phyloP scores from a whole-genome alignment of 2,329 filamentous ascomycete species.

The Thermothelomyces thermophilus region DNA sequence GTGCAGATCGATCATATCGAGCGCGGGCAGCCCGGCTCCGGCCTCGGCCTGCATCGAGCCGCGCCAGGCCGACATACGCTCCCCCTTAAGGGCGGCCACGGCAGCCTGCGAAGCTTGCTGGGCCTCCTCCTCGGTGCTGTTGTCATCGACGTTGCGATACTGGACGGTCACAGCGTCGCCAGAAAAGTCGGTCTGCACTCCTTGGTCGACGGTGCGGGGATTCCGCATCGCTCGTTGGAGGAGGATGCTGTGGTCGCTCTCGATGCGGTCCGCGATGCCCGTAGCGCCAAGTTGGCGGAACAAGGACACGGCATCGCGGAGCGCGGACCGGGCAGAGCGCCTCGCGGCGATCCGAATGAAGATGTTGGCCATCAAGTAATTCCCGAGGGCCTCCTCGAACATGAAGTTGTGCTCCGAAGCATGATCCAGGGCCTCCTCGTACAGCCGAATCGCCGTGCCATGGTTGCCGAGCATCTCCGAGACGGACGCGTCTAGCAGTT shows the following conservation, averaged over 20 bases:
- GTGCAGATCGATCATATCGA: constrained; percentile 78
- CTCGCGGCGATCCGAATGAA: constrained; percentile 59
- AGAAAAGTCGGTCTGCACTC: constrained; percentile 65
- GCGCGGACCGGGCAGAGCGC: constrained; percentile 60
- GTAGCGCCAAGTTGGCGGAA: constrained; percentile 63
- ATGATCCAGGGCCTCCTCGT: constrained; percentile 68
- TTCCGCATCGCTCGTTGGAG: constrained; percentile 56
- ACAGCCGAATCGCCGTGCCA: constrained; percentile 53
- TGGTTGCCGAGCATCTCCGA: constrained; percentile 55
- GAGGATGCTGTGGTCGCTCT: constrained; percentile 60
- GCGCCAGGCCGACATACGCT: constrained; percentile 57
- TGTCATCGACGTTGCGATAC: constrained; percentile 43
- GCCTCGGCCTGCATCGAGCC: constrained; percentile 53
- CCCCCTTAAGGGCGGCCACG: constrained; percentile 47
- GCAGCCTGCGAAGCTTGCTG: constrained; percentile 38
- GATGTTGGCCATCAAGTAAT: constrained; percentile 67
- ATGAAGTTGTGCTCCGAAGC: constrained; percentile 58
- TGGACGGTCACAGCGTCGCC: constrained; percentile 47
- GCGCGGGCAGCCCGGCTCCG: constrained; percentile 59
- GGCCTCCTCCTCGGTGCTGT: constrained; percentile 38
- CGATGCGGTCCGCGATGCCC: constrained; percentile 62
- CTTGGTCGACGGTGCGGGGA: constrained; percentile 53
- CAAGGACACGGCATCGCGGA: constrained; percentile 60
- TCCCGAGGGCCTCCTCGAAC: constrained; percentile 66
- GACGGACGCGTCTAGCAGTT: constrained; percentile 61